Conservation (phyloP, 2,329 filamentous ascomycete genomes). For the Graphilbum fragrans region DNA sequence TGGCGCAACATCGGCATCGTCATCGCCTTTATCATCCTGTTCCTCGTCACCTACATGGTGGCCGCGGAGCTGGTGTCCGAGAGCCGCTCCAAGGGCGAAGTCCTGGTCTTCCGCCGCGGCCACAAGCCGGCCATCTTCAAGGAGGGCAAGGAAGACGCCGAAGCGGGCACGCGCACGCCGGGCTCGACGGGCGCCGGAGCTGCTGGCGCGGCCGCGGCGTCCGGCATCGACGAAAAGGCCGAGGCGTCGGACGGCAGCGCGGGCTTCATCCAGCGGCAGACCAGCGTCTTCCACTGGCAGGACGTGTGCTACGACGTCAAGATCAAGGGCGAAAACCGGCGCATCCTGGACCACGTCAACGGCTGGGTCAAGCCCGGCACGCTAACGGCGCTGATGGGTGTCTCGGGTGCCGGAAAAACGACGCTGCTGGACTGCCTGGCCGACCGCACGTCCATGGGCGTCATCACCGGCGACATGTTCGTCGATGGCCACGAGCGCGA, state of each 20-base stretch:
- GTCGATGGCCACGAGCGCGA: constrained; percentile 56
- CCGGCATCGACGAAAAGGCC: background rate
- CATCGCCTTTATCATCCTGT: constrained; percentile 50
- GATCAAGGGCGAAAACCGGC: constrained; percentile 67
- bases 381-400: constrained; percentile 80
- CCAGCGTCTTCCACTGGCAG: constrained; percentile 76
- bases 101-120: constrained; percentile 63
- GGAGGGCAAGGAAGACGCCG: constrained; percentile 49
- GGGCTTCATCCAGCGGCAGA: constrained; percentile 41
- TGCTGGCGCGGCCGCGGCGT: background rate
- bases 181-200: constrained; percentile 20
- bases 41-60: constrained; percentile 49
- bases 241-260: constrained; percentile 25
- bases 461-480: constrained; percentile 74
- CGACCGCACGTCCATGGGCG: constrained; percentile 76
- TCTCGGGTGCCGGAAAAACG: constrained; percentile 84
- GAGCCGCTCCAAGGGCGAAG: constrained; percentile 64
- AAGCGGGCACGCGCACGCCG: constrained; percentile 35
- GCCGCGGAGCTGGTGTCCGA: constrained; percentile 53
- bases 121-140: constrained; percentile 45
- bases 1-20: constrained; percentile 66
- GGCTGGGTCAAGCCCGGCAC: constrained; percentile 92
- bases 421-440: constrained; percentile 80
- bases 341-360: constrained; percentile 75
- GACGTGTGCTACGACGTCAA: constrained; percentile 67